Percentiles rank a stretch among this genome's conserved stretches.
phyloP scores from a whole-genome alignment of 331 rosid species.

The Malus hybrid region DNA sequence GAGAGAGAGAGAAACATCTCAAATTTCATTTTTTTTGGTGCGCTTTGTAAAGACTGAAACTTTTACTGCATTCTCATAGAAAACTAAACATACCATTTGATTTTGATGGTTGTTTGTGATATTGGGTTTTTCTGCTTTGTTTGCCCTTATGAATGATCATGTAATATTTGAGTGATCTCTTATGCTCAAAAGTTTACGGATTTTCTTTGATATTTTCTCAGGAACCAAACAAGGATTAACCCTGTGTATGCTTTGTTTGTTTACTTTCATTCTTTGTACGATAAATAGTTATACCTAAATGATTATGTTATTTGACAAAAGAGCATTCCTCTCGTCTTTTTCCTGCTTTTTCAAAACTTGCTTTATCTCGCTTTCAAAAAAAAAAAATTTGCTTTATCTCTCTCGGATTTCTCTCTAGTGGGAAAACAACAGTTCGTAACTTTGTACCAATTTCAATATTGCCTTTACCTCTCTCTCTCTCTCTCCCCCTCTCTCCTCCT shows the following conservation, averaged over 20 bases:
- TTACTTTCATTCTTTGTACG: conserved; percentile 10
- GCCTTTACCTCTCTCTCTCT: conserved; percentile 14
- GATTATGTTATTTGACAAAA: conserved; percentile 48
- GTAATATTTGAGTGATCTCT: background rate
- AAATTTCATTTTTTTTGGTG: background rate
- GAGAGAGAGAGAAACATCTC: too few species aligned
- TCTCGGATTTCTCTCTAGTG: conserved; percentile 49
- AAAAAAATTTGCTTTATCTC: conserved; percentile 38
- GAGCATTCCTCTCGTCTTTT: conserved; percentile 60
- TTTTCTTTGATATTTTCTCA: conserved; percentile 18
- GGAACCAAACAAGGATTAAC: conserved; percentile 9
- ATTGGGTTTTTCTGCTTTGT: background rate
- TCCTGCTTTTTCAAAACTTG: conserved; percentile 53
- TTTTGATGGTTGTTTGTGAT: background rate
- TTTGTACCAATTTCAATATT: conserved; percentile 24
- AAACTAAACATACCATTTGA: background rate
- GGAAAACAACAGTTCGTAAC: conserved; percentile 33
- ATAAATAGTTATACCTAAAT: conserved; percentile 31
- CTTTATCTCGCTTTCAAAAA: conserved; percentile 26
- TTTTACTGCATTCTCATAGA: background rate
- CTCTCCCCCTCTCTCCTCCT: background rate
- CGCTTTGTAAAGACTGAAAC: background rate
- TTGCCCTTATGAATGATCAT: background rate
- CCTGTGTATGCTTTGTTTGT: conserved; percentile 9
- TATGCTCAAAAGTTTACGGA: background rate